phyloP scores from a whole-genome alignment of 2,329 filamentous ascomycete species.

The Exutisphaerella laricina region DNA sequence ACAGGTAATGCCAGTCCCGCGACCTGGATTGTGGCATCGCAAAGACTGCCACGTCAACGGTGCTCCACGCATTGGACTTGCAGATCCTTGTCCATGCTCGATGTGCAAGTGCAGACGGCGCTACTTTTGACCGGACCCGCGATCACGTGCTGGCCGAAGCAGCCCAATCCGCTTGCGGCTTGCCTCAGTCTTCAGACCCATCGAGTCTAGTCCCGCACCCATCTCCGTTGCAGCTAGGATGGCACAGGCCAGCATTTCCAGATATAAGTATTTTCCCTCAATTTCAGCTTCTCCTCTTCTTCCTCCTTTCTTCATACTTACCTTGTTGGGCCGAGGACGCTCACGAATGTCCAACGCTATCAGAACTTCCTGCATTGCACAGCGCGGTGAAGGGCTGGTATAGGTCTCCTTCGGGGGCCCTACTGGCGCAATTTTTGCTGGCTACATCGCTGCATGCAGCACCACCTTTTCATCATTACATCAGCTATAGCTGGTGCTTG shows the following conservation, averaged over 20 bases:
- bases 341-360: slow-evolving; percentile 3
- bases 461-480: slow-evolving; percentile 8
- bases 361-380: slow-evolving; percentile 1
- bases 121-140: no score
- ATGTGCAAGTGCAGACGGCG: no score
- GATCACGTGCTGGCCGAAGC: neutral
- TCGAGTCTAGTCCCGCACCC: no score
- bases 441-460: no score
- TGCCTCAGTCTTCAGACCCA: no score
- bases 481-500: no score
- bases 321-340: slow-evolving; percentile 6
- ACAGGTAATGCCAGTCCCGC: neutral
- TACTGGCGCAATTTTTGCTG: slow-evolving; percentile 10
- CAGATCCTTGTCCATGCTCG: slow-evolving; percentile 1
- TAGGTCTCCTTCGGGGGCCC: slow-evolving; percentile 8
- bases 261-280: neutral
- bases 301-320: slow-evolving; percentile 6
- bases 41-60: neutral
- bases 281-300: neutral
- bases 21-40: neutral
- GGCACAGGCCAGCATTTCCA: neutral
- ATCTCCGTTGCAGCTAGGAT: no score
- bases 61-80: no score
- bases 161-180: no score
- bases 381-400: slow-evolving; percentile 1